Evolutionary conservation across 495 filamentous ascomycete species (phyloP).

Genomic region (Daldinia decipiens): DNA sequence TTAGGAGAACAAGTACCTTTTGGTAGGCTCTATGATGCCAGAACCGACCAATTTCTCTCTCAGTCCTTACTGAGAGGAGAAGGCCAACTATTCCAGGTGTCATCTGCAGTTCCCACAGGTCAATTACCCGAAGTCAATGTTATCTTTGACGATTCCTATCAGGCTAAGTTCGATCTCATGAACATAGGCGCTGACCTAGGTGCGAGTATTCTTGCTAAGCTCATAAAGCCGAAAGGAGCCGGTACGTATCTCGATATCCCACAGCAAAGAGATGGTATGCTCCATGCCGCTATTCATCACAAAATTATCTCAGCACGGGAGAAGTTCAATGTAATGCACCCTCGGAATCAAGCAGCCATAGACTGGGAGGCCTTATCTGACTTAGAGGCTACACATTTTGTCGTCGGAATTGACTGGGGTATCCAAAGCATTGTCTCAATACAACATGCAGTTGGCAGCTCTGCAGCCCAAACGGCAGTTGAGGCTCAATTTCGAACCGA

Average conservation of each 20-base stretch:
- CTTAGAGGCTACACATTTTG: neutral
- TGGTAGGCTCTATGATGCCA: neutral
- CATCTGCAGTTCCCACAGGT: neutral
- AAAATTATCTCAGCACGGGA: neutral
- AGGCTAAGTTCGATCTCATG: neutral
- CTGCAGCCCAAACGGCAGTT: neutral
- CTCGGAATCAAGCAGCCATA: neutral
- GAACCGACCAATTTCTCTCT: neutral
- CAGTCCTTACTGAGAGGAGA: neutral
- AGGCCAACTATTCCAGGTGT: neutral
- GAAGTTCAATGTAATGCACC: neutral
- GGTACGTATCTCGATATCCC: neutral
- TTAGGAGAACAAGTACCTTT: neutral
- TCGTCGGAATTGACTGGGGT: neutral
- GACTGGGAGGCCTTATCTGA: neutral
- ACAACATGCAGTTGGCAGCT: neutral
- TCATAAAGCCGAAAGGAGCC: neutral
- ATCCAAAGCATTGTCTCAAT: neutral
- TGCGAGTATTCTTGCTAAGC: neutral
- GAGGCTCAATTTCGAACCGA: neutral
- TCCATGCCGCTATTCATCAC: neutral
- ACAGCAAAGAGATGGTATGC: neutral
- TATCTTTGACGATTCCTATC: neutral
- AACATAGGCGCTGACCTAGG: neutral
- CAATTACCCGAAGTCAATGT: neutral